A percentile compares a stretch with the other conserved stretches of the same genome.
Conservation (phyloP, 345 rosid genomes). For the Brassica incana region DNA sequence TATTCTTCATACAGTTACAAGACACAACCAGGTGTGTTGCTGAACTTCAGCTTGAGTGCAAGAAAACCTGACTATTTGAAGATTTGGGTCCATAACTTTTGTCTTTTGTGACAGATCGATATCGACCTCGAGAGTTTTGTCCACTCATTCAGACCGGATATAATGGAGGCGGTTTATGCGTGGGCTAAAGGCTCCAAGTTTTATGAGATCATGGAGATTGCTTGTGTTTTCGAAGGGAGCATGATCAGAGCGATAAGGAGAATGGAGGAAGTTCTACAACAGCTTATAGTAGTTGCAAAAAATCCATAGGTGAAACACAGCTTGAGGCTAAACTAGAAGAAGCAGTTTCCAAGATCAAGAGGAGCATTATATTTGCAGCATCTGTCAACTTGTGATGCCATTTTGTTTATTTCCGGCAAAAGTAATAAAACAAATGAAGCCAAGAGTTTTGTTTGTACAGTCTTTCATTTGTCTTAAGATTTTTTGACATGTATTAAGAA, state of each 20-base stretch:
- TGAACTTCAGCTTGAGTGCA: constrained; percentile 86
- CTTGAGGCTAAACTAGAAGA: constrained; percentile 79
- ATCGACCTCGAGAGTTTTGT: constrained; percentile 79
- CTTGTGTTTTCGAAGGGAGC: constrained; percentile 90
- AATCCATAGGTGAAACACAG: constrained; percentile 80
- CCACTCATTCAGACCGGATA: constrained; percentile 83
- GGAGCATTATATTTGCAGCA: constrained; percentile 97
- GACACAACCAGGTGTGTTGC: constrained; percentile 87
- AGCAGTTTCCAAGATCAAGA: constrained; percentile 82
- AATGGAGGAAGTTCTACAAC: constrained; percentile 92
- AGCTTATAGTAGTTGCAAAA: constrained; percentile 83
- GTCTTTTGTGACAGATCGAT: constrained; percentile 55
- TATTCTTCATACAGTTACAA: constrained; percentile 81
- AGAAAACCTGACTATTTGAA: background rate
- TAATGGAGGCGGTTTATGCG: constrained; percentile 91
- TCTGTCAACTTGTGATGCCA: constrained; percentile 67
- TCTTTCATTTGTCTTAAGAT: background rate
- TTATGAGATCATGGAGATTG: constrained; percentile 88
- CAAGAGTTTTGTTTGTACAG: constrained; percentile 11
- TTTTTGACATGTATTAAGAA: background rate
- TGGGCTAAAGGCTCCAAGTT: constrained; percentile 98
- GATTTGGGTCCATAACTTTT: background rate
- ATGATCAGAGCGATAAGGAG: constrained; percentile 95
- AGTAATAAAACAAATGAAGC: background rate
- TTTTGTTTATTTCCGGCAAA: constrained; percentile 9